Conservation (phyloP, 1,284 basidiomycete species). For the Meira miltonrushii region DNA sequence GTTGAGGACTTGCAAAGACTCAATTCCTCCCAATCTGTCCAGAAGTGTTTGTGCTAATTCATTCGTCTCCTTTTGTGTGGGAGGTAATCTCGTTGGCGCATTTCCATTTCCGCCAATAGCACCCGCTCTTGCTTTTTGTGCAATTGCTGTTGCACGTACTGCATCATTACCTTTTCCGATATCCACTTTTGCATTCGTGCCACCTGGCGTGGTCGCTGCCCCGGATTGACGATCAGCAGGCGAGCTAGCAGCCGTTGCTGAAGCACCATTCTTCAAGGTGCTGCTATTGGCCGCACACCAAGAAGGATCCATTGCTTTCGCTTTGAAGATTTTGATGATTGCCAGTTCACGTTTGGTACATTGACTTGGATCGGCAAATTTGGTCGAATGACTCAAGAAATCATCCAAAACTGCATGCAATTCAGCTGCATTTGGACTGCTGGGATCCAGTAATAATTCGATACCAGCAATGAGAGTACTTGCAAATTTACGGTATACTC, state of each 20-base stretch:
- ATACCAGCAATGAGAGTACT: slow-evolving; percentile 47
- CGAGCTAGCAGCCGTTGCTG: slow-evolving; percentile 14
- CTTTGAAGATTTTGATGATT: slow-evolving; percentile 46
- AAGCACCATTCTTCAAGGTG: slow-evolving; percentile 1
- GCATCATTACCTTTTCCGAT: neutral
- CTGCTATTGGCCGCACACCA: slow-evolving; percentile 32
- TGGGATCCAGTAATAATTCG: slow-evolving; percentile 41
- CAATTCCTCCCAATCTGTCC: slow-evolving; percentile 10
- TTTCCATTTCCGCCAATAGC: no score
- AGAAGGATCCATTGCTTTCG: slow-evolving; percentile 38
- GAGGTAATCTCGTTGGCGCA: no score
- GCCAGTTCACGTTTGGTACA: slow-evolving; percentile 46
- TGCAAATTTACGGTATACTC: slow-evolving; percentile 46
- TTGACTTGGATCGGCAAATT: slow-evolving; percentile 32
- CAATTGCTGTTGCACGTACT: neutral
- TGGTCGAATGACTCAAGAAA: slow-evolving; percentile 39
- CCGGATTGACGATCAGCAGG: neutral
- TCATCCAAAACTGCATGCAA: slow-evolving; percentile 36
- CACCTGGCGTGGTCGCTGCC: neutral
- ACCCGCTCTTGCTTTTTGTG: neutral
- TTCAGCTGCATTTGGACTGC: slow-evolving; percentile 30
- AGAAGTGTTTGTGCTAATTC: slow-evolving; percentile 11
- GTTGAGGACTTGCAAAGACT: slow-evolving; percentile 4
- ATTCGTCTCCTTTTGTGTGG: neutral
- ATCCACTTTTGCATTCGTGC: neutral